A percentile compares a stretch with the other conserved stretches of the same genome.
These are phyloP conservation scores for Pachyrhizus erosus DNA, from an alignment of 306 rosid genomes.

Conservation along the genomic window DNA sequence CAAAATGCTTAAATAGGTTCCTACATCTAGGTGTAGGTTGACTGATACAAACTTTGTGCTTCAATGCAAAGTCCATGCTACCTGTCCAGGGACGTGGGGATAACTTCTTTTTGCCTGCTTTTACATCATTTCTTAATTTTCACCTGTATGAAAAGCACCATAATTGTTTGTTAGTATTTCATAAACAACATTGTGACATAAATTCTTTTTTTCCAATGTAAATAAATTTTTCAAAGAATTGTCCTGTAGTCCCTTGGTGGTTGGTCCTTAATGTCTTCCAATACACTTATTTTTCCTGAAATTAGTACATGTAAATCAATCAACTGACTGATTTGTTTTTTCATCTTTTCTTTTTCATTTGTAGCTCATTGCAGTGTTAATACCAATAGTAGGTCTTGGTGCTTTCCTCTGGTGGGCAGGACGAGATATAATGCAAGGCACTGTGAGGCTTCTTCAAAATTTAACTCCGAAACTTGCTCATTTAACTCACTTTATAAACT, in stretches of 20 bases:
- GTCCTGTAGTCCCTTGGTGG: constrained; percentile 5
- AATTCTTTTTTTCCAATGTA: constrained; percentile 4
- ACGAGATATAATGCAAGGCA: constrained; percentile 88
- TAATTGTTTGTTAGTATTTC: background rate
- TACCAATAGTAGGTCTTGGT: constrained; percentile 89
- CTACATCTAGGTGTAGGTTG: background rate
- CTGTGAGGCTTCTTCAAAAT: constrained; percentile 59
- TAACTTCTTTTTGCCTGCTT: constrained; percentile 13
- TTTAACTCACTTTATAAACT: constrained; percentile 22
- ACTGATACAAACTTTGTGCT: background rate
- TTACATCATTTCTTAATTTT: background rate
- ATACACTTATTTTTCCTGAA: constrained; percentile 11
- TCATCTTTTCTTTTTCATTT: constrained; percentile 30
- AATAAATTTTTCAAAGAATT: background rate
- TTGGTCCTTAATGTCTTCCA: background rate
- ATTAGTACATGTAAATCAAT: constrained; percentile 16
- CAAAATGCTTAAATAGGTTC: constrained; percentile 1
- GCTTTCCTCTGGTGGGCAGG: constrained; percentile 99
- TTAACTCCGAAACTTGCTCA: constrained; percentile 34
- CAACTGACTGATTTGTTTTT: constrained; percentile 34
- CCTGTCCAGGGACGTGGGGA: background rate
- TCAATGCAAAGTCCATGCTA: constrained; percentile 1
- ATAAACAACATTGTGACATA: background rate
- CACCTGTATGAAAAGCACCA: background rate
- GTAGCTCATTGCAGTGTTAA: constrained; percentile 82